A percentile compares a stretch with the other conserved stretches of the same genome.
These are phyloP conservation scores for Plasmodium relictum DNA, from an alignment of 169 alveolate genomes.

Conservation along the genomic window DNA sequence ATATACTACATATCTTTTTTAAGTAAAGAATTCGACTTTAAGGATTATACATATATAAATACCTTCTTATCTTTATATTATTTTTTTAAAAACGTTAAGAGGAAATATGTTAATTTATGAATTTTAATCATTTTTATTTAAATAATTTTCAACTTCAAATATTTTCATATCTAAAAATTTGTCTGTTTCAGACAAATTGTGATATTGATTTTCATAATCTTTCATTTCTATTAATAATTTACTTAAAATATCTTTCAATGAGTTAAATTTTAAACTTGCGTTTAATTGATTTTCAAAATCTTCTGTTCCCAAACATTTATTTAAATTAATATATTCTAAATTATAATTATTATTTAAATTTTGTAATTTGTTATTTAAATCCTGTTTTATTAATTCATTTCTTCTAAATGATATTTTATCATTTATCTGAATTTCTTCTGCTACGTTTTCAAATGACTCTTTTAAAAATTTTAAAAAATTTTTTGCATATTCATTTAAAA, in stretches of 20 bases:
- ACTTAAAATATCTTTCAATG: slow-evolving; percentile 69
- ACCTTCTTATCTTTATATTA: no score
- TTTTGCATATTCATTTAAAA: slow-evolving; percentile 66
- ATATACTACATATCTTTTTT: no score
- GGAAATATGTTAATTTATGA: neutral
- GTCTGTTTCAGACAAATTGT: slow-evolving; percentile 60
- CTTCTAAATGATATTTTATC: slow-evolving; percentile 68
- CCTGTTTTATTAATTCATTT: slow-evolving; percentile 74
- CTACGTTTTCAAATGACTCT: slow-evolving; percentile 67
- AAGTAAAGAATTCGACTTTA: no score
- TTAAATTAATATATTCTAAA: slow-evolving; percentile 68
- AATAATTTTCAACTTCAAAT: slow-evolving; percentile 53
- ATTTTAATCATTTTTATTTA: slow-evolving; percentile 14
- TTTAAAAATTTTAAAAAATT: slow-evolving; percentile 67
- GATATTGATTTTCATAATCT: slow-evolving; percentile 58
- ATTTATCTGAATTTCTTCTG: slow-evolving; percentile 75
- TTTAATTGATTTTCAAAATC: slow-evolving; percentile 70
- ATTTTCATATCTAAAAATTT: slow-evolving; percentile 63
- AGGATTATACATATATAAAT: no score
- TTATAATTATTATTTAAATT: slow-evolving; percentile 46
- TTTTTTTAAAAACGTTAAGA: no score
- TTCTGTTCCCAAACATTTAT: slow-evolving; percentile 73
- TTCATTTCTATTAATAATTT: slow-evolving; percentile 69
- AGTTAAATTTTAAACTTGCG: slow-evolving; percentile 69
- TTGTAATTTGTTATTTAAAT: slow-evolving; percentile 71